Conservation (phyloP, 2,329 filamentous ascomycete genomes). For the Cadophora sp. region DNA sequence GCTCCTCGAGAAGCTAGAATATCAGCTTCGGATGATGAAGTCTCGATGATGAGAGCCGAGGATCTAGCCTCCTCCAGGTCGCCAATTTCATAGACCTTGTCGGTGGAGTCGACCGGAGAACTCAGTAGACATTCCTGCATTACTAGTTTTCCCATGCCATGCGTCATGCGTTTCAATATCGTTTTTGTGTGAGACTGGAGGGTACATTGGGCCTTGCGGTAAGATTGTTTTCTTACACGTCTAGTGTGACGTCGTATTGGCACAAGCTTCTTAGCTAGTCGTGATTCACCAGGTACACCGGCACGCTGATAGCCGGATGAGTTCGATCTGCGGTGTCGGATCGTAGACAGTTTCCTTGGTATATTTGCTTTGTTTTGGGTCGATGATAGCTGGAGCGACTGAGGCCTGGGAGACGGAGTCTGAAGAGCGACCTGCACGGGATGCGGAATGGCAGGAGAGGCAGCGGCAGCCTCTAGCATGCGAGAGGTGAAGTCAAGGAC, state of each 20-base stretch:
- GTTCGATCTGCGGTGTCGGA: neutral
- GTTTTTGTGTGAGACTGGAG: neutral
- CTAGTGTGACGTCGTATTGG: neutral
- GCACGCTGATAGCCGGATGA: neutral
- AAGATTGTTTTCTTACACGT: slow-evolving; percentile 1
- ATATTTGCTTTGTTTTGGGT: neutral
- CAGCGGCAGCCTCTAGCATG: neutral
- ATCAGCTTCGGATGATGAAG: neutral
- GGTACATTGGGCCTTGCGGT: neutral
- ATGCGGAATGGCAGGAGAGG: neutral
- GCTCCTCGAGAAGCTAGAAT: neutral
- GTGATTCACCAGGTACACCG: neutral
- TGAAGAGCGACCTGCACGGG: neutral
- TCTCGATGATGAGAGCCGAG: neutral
- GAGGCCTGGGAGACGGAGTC: neutral
- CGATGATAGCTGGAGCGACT: neutral
- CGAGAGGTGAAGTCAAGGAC: neutral
- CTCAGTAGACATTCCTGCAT: neutral
- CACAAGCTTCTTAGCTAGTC: neutral
- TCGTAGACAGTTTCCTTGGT: neutral
- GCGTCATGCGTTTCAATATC: neutral
- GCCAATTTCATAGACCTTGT: neutral
- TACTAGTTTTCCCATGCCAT: too few relatives aligned
- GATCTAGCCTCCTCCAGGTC: neutral
- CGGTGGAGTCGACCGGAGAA: neutral